Conservation (phyloP, 805 yeast species). For the Tetrapisispora fleetii region DNA sequence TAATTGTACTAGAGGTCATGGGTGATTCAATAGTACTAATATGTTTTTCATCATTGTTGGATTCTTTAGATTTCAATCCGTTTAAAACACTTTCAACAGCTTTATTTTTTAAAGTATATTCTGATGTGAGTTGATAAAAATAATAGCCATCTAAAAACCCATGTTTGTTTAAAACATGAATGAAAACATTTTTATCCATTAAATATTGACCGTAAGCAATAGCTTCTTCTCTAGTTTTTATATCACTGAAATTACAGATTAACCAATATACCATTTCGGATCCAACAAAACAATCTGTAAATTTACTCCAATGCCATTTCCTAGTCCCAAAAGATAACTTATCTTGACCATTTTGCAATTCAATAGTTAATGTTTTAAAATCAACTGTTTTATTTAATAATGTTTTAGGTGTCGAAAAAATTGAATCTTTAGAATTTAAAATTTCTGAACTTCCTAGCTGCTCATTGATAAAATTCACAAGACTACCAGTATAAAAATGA, state of each 20-base stretch:
- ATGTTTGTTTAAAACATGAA: constrained; percentile 78
- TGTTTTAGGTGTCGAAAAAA: constrained; percentile 24
- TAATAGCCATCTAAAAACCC: constrained; percentile 88
- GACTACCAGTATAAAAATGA: constrained; percentile 76
- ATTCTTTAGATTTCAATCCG: background rate
- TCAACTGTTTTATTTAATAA: constrained; percentile 42
- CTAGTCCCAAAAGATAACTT: constrained; percentile 68
- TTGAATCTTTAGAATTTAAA: constrained; percentile 27
- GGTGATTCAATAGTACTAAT: background rate
- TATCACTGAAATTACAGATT: constrained; percentile 65
- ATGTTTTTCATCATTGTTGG: background rate
- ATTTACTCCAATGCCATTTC: constrained; percentile 82
- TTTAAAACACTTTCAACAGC: background rate
- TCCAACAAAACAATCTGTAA: constrained; percentile 72
- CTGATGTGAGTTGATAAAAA: constrained; percentile 63
- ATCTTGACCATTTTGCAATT: constrained; percentile 48
- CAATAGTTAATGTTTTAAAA: constrained; percentile 45
- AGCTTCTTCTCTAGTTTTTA: constrained; percentile 76
- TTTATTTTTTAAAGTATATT: constrained; percentile 29
- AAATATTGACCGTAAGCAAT: constrained; percentile 66
- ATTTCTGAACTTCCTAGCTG: constrained; percentile 35
- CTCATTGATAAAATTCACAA: constrained; percentile 54
- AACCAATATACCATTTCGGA: constrained; percentile 82
- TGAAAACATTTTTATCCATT: constrained; percentile 61
- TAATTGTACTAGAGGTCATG: constrained; percentile 5